Evolutionary conservation across 305 asterid species (phyloP).

Genomic region (Euphrasia arctica): DNA sequence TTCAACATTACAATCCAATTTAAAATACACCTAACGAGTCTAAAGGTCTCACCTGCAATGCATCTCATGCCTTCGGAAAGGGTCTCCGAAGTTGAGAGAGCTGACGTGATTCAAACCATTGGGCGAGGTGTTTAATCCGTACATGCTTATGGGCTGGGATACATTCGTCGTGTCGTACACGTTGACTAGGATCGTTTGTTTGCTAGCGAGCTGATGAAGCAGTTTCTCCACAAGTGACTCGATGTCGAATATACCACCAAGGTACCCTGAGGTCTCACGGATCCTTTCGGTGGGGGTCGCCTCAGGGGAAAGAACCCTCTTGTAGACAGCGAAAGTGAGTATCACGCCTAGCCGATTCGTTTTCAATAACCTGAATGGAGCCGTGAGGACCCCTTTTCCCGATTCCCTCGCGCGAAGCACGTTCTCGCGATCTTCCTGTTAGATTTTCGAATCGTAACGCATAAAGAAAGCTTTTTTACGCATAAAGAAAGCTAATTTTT

Average conservation of each 20-base stretch:
- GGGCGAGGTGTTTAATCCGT: slow-evolving; percentile 53
- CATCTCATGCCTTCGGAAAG: slow-evolving; percentile 94
- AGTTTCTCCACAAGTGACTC: slow-evolving; percentile 97
- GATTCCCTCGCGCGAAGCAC: slow-evolving; percentile 95
- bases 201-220: slow-evolving; percentile 97
- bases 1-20: neutral
- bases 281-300: slow-evolving; percentile 78
- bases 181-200: slow-evolving; percentile 84
- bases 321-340: slow-evolving; percentile 92
- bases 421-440: slow-evolving; percentile 97
- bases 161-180: slow-evolving; percentile 75
- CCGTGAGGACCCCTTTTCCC: slow-evolving; percentile 97
- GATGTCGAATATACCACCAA: slow-evolving; percentile 93
- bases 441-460: neutral
- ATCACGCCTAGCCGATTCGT: slow-evolving; percentile 95
- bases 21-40: neutral
- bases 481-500: neutral
- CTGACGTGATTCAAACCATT: slow-evolving; percentile 64
- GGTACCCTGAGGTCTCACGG: slow-evolving; percentile 90
- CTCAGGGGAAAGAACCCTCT: slow-evolving; percentile 58
- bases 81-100: slow-evolving; percentile 90
- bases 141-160: slow-evolving; percentile 86
- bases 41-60: slow-evolving; percentile 70
- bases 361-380: slow-evolving; percentile 90
- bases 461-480: neutral